These are phyloP conservation scores for Yamadazyma dendronema DNA, from an alignment of 1,139 yeast genomes.

Conservation along the genomic window DNA sequence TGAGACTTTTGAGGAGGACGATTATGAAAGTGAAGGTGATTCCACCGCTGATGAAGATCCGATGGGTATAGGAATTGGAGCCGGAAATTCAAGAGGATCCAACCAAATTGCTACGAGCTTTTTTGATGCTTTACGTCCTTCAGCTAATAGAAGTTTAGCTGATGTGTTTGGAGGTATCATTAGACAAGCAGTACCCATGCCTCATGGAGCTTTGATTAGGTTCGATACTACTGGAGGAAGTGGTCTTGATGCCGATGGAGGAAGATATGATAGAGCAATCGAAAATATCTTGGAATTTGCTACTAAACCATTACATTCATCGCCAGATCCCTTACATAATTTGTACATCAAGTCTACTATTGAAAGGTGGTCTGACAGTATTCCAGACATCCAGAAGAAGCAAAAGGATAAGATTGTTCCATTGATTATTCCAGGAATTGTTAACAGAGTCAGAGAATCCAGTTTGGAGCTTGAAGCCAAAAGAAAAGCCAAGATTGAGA, in stretches of 20 bases:
- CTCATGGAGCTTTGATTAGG: constrained; percentile 16
- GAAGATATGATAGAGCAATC: constrained; percentile 26
- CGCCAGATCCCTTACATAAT: constrained; percentile 18
- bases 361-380: constrained; percentile 70
- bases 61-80: constrained; percentile 14
- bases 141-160: constrained; percentile 19
- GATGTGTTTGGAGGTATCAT: constrained; percentile 20
- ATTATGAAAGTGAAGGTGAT: constrained; percentile 24
- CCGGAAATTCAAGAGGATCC: constrained; percentile 16
- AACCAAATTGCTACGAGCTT: constrained; percentile 24
- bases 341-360: constrained; percentile 53
- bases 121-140: constrained; percentile 26
- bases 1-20: constrained; percentile 13
- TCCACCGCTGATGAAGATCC: constrained; percentile 21
- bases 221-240: constrained; percentile 16
- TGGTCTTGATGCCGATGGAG: constrained; percentile 10
- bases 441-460: constrained; percentile 52
- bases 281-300: constrained; percentile 24
- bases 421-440: constrained; percentile 50
- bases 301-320: constrained; percentile 10
- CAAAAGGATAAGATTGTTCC: constrained; percentile 37
- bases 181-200: constrained; percentile 7
- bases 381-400: constrained; percentile 48
- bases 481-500: constrained; percentile 26
- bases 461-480: constrained; percentile 37